phyloP scores from a whole-genome alignment of 2,329 filamentous ascomycete genomes.

The Paracoccidioides brasiliensis region DNA sequence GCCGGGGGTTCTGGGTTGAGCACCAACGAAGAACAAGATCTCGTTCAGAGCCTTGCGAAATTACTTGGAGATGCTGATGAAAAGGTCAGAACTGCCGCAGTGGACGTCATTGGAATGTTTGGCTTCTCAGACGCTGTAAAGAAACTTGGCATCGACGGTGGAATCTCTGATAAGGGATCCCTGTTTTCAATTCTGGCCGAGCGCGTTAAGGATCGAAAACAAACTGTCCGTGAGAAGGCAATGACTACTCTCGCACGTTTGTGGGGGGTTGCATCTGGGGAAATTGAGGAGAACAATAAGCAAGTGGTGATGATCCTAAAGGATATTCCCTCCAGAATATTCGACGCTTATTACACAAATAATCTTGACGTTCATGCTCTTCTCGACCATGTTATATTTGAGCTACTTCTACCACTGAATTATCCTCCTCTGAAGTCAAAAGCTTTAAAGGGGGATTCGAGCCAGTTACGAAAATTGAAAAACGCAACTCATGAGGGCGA shows the following conservation, averaged over 20 bases:
- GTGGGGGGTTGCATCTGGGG: constrained; percentile 86
- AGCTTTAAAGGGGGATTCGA: constrained; percentile 32
- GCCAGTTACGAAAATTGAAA: constrained; percentile 44
- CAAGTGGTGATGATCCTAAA: constrained; percentile 60
- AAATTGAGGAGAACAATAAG: constrained; percentile 73
- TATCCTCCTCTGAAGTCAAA: constrained; percentile 61
- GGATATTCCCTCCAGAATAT: constrained; percentile 69
- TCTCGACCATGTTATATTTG: constrained; percentile 72
- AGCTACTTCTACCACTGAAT: constrained; percentile 75
- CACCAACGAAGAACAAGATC: constrained; percentile 61
- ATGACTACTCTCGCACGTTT: constrained; percentile 74
- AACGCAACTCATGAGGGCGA: constrained; percentile 22
- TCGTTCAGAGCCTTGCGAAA: constrained; percentile 62
- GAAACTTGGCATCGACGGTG: constrained; percentile 65
- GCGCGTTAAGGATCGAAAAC: constrained; percentile 74
- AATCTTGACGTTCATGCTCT: constrained; percentile 74
- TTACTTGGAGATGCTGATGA: constrained; percentile 83
- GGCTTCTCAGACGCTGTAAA: constrained; percentile 66
- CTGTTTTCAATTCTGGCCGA: constrained; percentile 73
- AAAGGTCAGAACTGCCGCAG: constrained; percentile 77
- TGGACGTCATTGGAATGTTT: constrained; percentile 71
- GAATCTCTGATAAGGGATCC: constrained; percentile 61
- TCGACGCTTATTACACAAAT: constrained; percentile 82
- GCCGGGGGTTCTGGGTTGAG: constrained; percentile 82
- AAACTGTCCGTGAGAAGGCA: constrained; percentile 68